phyloP scores from a whole-genome alignment of 1,139 yeast genomes.

The Hyphopichia fennica region DNA sequence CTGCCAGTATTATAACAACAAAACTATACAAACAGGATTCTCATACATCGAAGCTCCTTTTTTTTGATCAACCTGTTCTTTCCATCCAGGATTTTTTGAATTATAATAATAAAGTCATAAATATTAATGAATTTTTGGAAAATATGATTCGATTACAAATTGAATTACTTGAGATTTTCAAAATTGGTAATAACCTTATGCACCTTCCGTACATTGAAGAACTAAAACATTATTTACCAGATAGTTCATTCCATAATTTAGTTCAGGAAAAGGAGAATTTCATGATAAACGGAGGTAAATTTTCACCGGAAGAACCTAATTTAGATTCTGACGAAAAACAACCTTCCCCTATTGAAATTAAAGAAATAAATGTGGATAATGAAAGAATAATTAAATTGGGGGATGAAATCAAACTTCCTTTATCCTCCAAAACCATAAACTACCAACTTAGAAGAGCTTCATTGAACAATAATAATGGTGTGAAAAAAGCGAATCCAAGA shows the following conservation, averaged over 20 bases:
- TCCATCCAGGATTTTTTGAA: constrained; percentile 28
- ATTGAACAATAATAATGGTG: constrained; percentile 3
- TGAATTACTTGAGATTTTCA: constrained; percentile 26
- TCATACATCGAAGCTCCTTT: constrained; percentile 8
- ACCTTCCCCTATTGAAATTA: constrained; percentile 2
- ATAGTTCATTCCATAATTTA: constrained; percentile 33
- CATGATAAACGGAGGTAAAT: constrained; percentile 17
- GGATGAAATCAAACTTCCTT: constrained; percentile 36
- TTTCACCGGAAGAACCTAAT: constrained; percentile 12
- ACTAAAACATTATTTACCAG: constrained; percentile 31
- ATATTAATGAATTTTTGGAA: constrained; percentile 42
- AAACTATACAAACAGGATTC: not conserved
- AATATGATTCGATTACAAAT: constrained; percentile 36
- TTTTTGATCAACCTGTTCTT: constrained; percentile 31
- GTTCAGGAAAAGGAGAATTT: constrained; percentile 35
- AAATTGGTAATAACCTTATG: constrained; percentile 8
- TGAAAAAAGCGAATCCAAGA: constrained; percentile 5
- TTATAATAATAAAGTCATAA: constrained; percentile 25
- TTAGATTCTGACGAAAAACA: constrained; percentile 4
- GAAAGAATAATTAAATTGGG: constrained; percentile 39
- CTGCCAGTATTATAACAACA: not conserved
- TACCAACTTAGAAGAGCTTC: constrained; percentile 31
- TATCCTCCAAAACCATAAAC: constrained; percentile 44
- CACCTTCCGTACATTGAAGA: constrained; percentile 37
- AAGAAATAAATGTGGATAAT: constrained; percentile 11